Percentiles rank a stretch among this genome's conserved stretches.
These are phyloP conservation scores for Pisolithus albus DNA, from an alignment of 768 basidiomycete species.

Conservation along the genomic window DNA sequence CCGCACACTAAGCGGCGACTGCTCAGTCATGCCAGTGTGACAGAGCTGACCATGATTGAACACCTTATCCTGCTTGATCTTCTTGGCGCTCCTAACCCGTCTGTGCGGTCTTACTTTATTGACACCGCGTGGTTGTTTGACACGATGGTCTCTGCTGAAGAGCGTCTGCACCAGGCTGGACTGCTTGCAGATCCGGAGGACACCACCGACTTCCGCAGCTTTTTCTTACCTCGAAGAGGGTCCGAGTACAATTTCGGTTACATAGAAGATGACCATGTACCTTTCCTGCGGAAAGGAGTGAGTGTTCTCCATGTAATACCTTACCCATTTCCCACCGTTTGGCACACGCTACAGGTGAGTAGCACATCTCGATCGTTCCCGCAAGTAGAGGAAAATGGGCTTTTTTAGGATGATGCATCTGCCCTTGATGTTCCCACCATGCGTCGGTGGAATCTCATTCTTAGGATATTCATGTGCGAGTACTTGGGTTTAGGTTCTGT, in stretches of 20 bases:
- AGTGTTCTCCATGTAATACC: slow-evolving; percentile 87
- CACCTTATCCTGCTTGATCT: slow-evolving; percentile 91
- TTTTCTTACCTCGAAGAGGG: slow-evolving; percentile 50
- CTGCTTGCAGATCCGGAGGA: slow-evolving; percentile 47
- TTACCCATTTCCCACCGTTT: slow-evolving; percentile 81
- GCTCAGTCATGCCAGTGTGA: slow-evolving; percentile 43
- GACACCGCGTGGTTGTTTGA: slow-evolving; percentile 95
- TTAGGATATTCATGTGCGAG: slow-evolving; percentile 84
- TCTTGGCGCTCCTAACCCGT: slow-evolving; percentile 70
- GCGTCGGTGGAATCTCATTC: slow-evolving; percentile 82
- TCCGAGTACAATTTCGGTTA: slow-evolving; percentile 41
- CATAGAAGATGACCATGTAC: slow-evolving; percentile 91
- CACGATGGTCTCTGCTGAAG: slow-evolving; percentile 64
- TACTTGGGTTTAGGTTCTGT: slow-evolving; percentile 70
- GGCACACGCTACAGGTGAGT: slow-evolving; percentile 75
- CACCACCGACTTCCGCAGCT: slow-evolving; percentile 46
- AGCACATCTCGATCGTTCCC: neutral
- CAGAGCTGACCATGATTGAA: slow-evolving; percentile 73
- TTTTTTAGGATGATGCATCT: slow-evolving; percentile 75
- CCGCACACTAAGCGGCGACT: slow-evolving; percentile 57
- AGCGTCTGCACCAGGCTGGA: slow-evolving; percentile 57
- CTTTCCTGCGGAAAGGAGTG: slow-evolving; percentile 79
- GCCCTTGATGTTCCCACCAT: slow-evolving; percentile 81
- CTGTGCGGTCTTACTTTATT: slow-evolving; percentile 72
- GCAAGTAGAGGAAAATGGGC: neutral